These are phyloP conservation scores for Aspergillus carlsbadensis DNA, from an alignment of 495 filamentous ascomycete genomes.

Conservation along the genomic window DNA sequence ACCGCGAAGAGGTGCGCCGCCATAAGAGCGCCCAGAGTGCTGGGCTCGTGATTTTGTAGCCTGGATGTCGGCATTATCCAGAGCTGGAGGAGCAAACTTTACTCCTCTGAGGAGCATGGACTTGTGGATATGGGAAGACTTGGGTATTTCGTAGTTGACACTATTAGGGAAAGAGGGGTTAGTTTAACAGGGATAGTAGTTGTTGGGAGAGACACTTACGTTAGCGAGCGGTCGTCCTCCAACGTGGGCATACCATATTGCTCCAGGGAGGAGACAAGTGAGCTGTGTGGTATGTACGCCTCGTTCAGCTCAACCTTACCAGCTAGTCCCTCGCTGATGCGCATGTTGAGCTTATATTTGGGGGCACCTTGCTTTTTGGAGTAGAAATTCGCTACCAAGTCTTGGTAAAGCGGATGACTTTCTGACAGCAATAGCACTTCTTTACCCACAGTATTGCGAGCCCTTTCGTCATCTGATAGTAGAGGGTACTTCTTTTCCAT, in stretches of 20 bases:
- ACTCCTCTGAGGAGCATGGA: conserved; percentile 91
- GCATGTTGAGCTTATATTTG: conserved; percentile 68
- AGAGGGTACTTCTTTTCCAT: conserved; percentile 80
- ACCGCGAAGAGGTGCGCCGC: conserved; percentile 59
- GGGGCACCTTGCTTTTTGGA: conserved; percentile 74
- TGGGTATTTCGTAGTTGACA: conserved; percentile 81
- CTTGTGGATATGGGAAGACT: conserved; percentile 71
- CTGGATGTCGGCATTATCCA: conserved; percentile 73
- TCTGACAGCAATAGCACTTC: conserved; percentile 85
- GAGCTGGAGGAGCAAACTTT: conserved; percentile 63
- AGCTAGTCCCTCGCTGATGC: conserved; percentile 70
- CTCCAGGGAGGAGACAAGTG: conserved; percentile 63
- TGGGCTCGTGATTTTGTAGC: conserved; percentile 59
- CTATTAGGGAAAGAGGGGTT: conserved; percentile 42
- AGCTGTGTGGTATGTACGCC: conserved; percentile 69
- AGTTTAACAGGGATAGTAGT: conserved; percentile 25
- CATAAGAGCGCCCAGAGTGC: conserved; percentile 59
- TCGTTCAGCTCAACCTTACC: conserved; percentile 83
- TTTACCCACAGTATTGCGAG: conserved; percentile 75
- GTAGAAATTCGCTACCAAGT: conserved; percentile 80
- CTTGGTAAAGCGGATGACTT: conserved; percentile 75
- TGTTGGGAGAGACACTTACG: conserved; percentile 47
- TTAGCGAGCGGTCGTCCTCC: conserved; percentile 80
- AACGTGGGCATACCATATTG: conserved; percentile 68
- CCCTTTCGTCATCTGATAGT: conserved; percentile 72